Conservation (phyloP, 768 basidiomycete genomes). For the Lyophyllum decastes region DNA sequence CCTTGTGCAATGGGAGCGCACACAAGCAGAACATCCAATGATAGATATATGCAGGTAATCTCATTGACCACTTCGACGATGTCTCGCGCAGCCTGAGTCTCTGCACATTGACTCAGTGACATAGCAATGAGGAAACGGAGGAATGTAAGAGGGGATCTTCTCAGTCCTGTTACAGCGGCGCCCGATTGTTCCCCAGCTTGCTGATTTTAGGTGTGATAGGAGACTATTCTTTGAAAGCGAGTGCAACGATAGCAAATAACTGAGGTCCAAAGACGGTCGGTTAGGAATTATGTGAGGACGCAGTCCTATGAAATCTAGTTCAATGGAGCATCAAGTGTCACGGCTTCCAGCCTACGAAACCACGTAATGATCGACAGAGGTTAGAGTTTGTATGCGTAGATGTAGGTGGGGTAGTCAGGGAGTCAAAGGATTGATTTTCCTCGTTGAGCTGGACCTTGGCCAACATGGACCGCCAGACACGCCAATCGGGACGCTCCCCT, state of each 20-base stretch:
- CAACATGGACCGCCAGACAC: conserved; percentile 50
- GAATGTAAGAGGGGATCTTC: too few species aligned
- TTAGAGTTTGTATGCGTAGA: conserved; percentile 15
- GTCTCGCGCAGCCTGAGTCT: too few species aligned
- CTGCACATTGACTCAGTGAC: too few species aligned
- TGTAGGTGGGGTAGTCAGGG: not conserved
- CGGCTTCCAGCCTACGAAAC: conserved; percentile 54
- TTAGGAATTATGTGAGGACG: not conserved
- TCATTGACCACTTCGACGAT: too few species aligned
- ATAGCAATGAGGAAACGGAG: too few species aligned
- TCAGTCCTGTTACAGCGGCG: too few species aligned
- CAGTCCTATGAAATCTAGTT: not conserved
- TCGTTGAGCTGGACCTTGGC: conserved; percentile 25
- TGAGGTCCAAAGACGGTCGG: not conserved
- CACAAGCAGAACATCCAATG: too few species aligned
- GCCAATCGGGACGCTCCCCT: conserved; percentile 52
- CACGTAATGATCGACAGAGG: conserved; percentile 52
- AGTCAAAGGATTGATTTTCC: not conserved
- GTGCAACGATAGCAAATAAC: conserved; percentile 9
- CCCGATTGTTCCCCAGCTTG: too few species aligned
- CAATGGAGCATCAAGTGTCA: conserved; percentile 5
- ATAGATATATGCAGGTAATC: too few species aligned
- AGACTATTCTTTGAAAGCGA: conserved; percentile 5
- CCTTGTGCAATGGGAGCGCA: too few species aligned
- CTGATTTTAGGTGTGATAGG: too few species aligned